Conservation (phyloP, 108 stramenopile genomes). For the Stephanodiscus minutulus region DNA sequence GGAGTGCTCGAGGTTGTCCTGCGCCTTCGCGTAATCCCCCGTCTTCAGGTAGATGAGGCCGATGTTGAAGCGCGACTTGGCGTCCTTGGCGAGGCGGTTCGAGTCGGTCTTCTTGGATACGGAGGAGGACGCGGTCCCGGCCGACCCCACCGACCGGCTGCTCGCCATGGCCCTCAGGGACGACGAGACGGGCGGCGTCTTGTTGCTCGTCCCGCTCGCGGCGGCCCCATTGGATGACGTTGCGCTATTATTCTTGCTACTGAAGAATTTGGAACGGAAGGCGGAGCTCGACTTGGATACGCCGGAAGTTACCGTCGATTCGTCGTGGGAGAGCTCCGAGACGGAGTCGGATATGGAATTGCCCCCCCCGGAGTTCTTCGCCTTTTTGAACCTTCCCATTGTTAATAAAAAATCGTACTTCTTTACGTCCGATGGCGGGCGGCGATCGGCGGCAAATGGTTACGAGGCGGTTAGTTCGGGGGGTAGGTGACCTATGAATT, state of each 20-base stretch:
- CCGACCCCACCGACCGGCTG: constrained; percentile 10
- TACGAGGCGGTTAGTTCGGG: no score
- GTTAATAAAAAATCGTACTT: background rate
- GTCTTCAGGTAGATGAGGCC: constrained; percentile 48
- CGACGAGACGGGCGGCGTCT: background rate
- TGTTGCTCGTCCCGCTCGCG: constrained; percentile 7
- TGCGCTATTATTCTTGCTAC: background rate
- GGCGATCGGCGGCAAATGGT: no score
- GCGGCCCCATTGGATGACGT: background rate
- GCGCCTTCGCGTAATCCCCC: constrained; percentile 42
- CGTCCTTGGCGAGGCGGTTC: constrained; percentile 29
- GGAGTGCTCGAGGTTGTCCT: constrained; percentile 45
- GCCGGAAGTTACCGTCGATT: constrained; percentile 6
- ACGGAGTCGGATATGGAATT: constrained; percentile 26
- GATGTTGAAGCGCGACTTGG: constrained; percentile 47
- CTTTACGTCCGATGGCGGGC: no score
- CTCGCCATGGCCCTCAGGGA: background rate
- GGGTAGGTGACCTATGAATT: no score
- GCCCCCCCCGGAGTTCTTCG: background rate
- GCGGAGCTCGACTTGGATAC: constrained; percentile 17
- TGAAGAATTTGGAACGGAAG: background rate
- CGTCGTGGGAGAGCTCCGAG: constrained; percentile 41
- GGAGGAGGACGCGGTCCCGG: constrained; percentile 1
- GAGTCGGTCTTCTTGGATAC: background rate
- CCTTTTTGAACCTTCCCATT: constrained; percentile 13